phyloP scores from a whole-genome alignment of 75 land plant genomes.

The Pinus tabuliformis region DNA sequence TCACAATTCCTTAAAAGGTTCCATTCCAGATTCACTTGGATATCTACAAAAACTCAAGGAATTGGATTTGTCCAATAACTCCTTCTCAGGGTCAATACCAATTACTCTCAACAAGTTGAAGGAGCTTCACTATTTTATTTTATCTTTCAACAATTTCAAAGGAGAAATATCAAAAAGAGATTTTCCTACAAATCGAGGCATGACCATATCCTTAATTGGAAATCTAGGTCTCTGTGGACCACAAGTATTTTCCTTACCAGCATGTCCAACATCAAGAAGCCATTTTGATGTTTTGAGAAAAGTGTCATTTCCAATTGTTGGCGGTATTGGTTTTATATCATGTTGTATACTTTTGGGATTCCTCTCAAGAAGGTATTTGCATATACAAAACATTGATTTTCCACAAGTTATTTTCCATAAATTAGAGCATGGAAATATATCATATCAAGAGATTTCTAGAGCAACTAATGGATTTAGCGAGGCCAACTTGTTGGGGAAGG shows the following conservation, averaged over 20 bases:
- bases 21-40: conserved; percentile 19
- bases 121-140: conserved; percentile 18
- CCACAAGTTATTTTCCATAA: neutral
- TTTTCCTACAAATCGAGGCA: conserved; percentile 10
- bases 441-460: conserved; percentile 1
- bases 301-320: neutral
- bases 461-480: conserved; percentile 15
- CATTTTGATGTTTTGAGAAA: neutral
- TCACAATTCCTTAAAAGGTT: conserved; percentile 16
- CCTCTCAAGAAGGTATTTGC: neutral
- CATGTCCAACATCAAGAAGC: neutral
- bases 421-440: neutral
- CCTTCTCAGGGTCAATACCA: conserved; percentile 16
- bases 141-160: conserved; percentile 25
- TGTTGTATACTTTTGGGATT: neutral
- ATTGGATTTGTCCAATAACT: conserved; percentile 5
- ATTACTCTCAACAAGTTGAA: conserved; percentile 2
- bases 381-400: neutral
- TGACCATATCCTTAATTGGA: conserved; percentile 9
- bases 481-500: conserved; percentile 13
- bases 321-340: neutral
- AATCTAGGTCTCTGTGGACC: conserved; percentile 31
- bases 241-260: neutral
- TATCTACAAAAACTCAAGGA: neutral
- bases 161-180: conserved; percentile 23